Conservation (phyloP, 2,329 filamentous ascomycete genomes). For the Chrysosphaeria jannelii region DNA sequence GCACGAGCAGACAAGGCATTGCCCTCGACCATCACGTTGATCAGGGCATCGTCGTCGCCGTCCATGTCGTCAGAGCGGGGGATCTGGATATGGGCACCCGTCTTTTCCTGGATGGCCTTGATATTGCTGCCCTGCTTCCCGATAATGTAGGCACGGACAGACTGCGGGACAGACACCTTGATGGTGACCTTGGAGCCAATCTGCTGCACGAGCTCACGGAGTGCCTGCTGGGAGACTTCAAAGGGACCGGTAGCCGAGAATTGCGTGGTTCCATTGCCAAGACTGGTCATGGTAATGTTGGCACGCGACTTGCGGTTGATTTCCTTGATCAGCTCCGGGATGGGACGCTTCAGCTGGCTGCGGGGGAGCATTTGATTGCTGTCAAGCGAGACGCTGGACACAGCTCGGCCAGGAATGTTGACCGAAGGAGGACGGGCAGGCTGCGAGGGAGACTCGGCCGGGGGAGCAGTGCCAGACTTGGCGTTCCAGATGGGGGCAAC, state of each 20-base stretch:
- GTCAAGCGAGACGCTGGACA: constrained; percentile 44
- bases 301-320: constrained; percentile 82
- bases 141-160: constrained; percentile 69
- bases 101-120: constrained; percentile 66
- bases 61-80: constrained; percentile 51
- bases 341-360: constrained; percentile 52
- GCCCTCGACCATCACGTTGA: constrained; percentile 72
- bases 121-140: constrained; percentile 75
- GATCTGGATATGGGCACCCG: constrained; percentile 70
- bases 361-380: constrained; percentile 49
- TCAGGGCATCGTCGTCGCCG: constrained; percentile 53
- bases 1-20: constrained; percentile 67
- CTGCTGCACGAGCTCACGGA: constrained; percentile 69
- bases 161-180: constrained; percentile 54
- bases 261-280: constrained; percentile 40
- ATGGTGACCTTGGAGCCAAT: constrained; percentile 48
- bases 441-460: constrained; percentile 15
- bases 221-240: constrained; percentile 57
- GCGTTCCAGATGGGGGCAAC: constrained; percentile 1
- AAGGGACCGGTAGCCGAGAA: constrained; percentile 68
- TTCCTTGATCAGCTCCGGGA: constrained; percentile 63
- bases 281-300: constrained; percentile 45
- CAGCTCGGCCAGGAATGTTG: constrained; percentile 55
- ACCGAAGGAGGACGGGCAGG: constrained; percentile 20
- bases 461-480: constrained; percentile 13